These are phyloP conservation scores for Kluyveromyces wickerhamii DNA, from an alignment of 805 yeast species.

Conservation along the genomic window DNA sequence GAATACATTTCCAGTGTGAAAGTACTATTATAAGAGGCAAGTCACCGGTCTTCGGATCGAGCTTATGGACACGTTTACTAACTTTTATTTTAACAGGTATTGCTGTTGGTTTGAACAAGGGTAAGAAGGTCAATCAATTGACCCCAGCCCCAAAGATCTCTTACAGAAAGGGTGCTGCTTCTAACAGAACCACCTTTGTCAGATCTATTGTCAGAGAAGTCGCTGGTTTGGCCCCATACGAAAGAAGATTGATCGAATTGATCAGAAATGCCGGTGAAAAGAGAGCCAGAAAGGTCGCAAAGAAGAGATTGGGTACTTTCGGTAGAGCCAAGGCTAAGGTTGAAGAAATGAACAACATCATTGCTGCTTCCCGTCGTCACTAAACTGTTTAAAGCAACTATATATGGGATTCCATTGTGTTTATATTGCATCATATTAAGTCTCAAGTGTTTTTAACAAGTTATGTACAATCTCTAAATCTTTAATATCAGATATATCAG, in stretches of 20 bases:
- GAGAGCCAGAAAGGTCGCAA: slow-evolving; percentile 99
- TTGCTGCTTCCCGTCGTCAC: slow-evolving; percentile 95
- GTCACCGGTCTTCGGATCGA: too few relatives aligned
- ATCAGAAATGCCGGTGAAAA: slow-evolving; percentile 99
- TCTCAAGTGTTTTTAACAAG: slow-evolving; percentile 2
- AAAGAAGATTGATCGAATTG: slow-evolving; percentile 98
- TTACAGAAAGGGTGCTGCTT: slow-evolving; percentile 92
- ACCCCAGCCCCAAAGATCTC: slow-evolving; percentile 84
- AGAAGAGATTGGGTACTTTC: slow-evolving; percentile 99
- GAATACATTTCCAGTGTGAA: too few relatives aligned
- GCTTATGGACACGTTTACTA: too few relatives aligned
- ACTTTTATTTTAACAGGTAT: slow-evolving; percentile 60
- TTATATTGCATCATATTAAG: slow-evolving; percentile 2
- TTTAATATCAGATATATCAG: slow-evolving; percentile 4
- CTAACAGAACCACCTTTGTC: slow-evolving; percentile 94
- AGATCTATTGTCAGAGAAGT: slow-evolving; percentile 95
- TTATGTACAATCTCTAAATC: slow-evolving; percentile 5
- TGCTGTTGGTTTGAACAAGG: slow-evolving; percentile 99
- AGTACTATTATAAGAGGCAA: too few relatives aligned
- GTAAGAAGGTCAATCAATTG: slow-evolving; percentile 88
- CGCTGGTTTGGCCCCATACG: slow-evolving; percentile 98
- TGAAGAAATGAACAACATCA: slow-evolving; percentile 95
- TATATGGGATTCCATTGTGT: slow-evolving; percentile 2
- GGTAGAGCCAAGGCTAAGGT: slow-evolving; percentile 99
- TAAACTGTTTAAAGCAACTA: slow-evolving; percentile 30